Evolutionary conservation across 768 basidiomycete species (phyloP), one percentile per base, ranked within the genome.

Genomic region (Naganishia friedmannii): DNA sequence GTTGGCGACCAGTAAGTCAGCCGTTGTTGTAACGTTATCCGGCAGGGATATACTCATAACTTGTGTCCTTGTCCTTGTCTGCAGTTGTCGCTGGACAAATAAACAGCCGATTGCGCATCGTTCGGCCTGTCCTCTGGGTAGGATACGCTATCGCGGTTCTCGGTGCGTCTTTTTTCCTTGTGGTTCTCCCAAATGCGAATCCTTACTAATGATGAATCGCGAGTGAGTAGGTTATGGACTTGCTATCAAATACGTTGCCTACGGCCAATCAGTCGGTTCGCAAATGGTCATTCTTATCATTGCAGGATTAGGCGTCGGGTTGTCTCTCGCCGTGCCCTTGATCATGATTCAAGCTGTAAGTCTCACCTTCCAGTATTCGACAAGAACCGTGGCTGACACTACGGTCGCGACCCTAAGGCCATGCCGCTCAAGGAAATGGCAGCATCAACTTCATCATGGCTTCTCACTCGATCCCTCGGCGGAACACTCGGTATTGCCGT

Each of bases 351-450:
- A 78, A 56, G 77, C 79, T 15, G 71, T 69, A 23, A 69, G 68
- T 55, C 19, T 39, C 6, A 3, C 42, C 28, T 48, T n/a, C 48
- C 51, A 26, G 9, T 3, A 32, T n/a, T 19, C 29, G 34, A 21
- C 29, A 23, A 23, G n/a, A 13, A 15, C 15, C 29, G 12, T 13
- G 3, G 53, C 53, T 53, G 29, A 67, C 34, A 34, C n/a, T n/a
- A n/a, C n/a, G n/a, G n/a, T n/a, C n/a, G n/a, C n/a, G n/a, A n/a
- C n/a, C n/a, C n/a, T n/a, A n/a, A 69, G 68, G 67, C 76, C 8
- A 78, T 80, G 78, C 79, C 79, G 2, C 34, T 69, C 10, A 75
- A 77, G 63, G 79, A 80, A 45, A 80, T 80, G 79, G 79, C 78
- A 23, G 75, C 78, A 21, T 65, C 73, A 8, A 80, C 77, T 2